Percentiles rank a stretch among this genome's conserved stretches.
Conservation (phyloP, 805 yeast species). For the Barnettozyma sucrosica region DNA sequence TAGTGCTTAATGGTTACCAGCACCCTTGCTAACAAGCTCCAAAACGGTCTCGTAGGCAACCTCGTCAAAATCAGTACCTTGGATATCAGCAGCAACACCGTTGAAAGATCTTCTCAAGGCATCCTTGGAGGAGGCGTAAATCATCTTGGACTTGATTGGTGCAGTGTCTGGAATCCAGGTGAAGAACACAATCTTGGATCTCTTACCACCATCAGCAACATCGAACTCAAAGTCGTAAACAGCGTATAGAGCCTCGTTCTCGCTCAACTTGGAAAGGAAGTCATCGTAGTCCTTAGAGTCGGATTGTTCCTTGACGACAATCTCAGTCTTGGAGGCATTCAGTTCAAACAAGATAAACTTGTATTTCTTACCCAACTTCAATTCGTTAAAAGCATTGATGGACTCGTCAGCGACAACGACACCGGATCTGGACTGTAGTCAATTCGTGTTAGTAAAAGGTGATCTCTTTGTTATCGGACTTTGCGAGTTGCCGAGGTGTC, state of each 20-base stretch:
- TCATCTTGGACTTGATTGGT: slow-evolving; percentile 92
- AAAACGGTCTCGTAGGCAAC: slow-evolving; percentile 91
- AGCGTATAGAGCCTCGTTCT: slow-evolving; percentile 94
- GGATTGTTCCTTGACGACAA: slow-evolving; percentile 83
- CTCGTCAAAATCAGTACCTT: slow-evolving; percentile 97
- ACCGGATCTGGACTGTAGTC: slow-evolving; percentile 32
- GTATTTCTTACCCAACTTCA: slow-evolving; percentile 87
- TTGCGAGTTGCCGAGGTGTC: background rate
- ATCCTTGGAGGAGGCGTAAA: slow-evolving; percentile 96
- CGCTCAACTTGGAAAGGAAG: slow-evolving; percentile 86
- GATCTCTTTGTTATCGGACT: background rate
- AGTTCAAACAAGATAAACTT: slow-evolving; percentile 79
- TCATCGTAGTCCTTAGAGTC: slow-evolving; percentile 70
- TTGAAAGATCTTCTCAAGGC: slow-evolving; percentile 95
- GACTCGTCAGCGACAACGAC: slow-evolving; percentile 89
- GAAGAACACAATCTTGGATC: slow-evolving; percentile 63
- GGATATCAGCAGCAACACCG: slow-evolving; percentile 91
- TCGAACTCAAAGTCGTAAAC: slow-evolving; percentile 96
- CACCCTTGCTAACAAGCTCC: slow-evolving; percentile 67
- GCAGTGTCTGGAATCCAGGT: slow-evolving; percentile 99
- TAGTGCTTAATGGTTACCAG: slow-evolving; percentile 13
- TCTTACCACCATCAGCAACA: slow-evolving; percentile 88
- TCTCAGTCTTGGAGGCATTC: slow-evolving; percentile 83
- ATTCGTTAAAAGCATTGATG: slow-evolving; percentile 87
- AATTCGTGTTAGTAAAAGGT: background rate